phyloP scores from a whole-genome alignment of 2,329 filamentous ascomycete species.

The Epichloe hybrida region DNA sequence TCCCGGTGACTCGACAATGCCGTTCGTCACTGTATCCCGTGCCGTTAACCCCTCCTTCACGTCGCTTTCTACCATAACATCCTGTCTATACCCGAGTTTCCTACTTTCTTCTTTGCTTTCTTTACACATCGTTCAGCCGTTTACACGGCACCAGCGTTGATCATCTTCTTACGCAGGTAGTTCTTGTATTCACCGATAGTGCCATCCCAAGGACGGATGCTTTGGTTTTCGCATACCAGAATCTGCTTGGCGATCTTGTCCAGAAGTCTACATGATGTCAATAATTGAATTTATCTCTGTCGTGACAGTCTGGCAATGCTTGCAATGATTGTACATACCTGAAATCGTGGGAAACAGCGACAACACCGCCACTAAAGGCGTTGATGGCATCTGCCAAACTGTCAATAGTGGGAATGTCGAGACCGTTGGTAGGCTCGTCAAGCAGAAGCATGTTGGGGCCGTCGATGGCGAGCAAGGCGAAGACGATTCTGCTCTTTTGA shows the following conservation, averaged over 20 bases:
- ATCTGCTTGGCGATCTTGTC: constrained; percentile 99
- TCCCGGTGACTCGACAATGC: constrained; percentile 9
- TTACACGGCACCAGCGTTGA: constrained; percentile 75
- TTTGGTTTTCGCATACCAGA: constrained; percentile 97
- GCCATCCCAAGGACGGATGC: constrained; percentile 79
- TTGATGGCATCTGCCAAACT: constrained; percentile 96
- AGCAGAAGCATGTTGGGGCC: constrained; percentile 93
- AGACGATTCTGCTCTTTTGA: constrained; percentile 96
- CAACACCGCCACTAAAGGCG: constrained; percentile 87
- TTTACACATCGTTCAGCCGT: constrained; percentile 5
- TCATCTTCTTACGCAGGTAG: constrained; percentile 98
- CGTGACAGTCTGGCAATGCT: background rate
- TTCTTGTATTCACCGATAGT: constrained; percentile 94
- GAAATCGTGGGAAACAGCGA: constrained; percentile 98
- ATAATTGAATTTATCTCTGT: background rate
- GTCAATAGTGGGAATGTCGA: constrained; percentile 98
- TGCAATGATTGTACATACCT: constrained; percentile 44
- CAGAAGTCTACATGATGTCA: constrained; percentile 51
- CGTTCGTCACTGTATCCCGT: constrained; percentile 7
- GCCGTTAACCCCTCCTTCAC: constrained; percentile 7
- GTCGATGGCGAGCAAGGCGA: constrained; percentile 90
- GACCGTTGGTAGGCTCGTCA: constrained; percentile 97
- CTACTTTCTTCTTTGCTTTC: background rate
- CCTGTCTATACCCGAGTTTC: constrained; percentile 10
- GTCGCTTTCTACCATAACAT: constrained; percentile 5